A percentile compares a stretch with the other conserved stretches of the same genome.
Conservation (phyloP, 1,139 yeast genomes). For the Ashbya aceris region DNA sequence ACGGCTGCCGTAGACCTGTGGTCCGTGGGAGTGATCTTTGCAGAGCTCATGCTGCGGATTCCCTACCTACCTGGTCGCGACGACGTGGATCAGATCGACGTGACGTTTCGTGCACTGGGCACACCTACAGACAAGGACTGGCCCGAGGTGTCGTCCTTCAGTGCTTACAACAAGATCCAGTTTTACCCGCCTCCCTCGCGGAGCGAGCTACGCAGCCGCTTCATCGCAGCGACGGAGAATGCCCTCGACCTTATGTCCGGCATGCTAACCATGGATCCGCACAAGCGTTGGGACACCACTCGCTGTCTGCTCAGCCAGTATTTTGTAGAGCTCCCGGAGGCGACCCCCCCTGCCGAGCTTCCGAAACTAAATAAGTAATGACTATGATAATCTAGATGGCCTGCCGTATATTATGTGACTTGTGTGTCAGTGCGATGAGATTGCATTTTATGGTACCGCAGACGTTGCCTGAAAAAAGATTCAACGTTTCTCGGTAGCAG, state of each 20-base stretch:
- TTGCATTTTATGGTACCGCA: too few relatives aligned
- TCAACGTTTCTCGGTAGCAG: neutral
- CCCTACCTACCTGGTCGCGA: conserved; percentile 92
- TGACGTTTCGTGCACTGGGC: conserved; percentile 89
- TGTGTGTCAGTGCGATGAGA: too few relatives aligned
- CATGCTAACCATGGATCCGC: conserved; percentile 74
- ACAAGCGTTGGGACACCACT: conserved; percentile 56
- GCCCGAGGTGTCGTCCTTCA: conserved; percentile 82
- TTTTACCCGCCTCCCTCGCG: conserved; percentile 80
- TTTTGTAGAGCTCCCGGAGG: conserved; percentile 65
- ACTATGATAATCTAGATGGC: neutral
- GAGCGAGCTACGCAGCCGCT: conserved; percentile 71
- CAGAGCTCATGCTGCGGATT: conserved; percentile 87
- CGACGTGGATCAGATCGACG: conserved; percentile 80
- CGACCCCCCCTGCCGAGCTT: conserved; percentile 46
- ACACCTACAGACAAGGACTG: conserved; percentile 89
- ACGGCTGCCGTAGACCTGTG: conserved; percentile 92
- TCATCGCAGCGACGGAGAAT: conserved; percentile 83
- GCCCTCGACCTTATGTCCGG: conserved; percentile 71
- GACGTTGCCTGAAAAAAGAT: neutral
- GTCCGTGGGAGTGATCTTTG: conserved; percentile 97
- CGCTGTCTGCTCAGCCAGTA: conserved; percentile 58
- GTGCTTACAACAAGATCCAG: conserved; percentile 60
- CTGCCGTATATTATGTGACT: neutral
- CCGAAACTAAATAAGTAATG: conserved; percentile 39